These are phyloP conservation scores for Aspergillus flavus DNA, from an alignment of 2,329 filamentous ascomycete species.

Conservation along the genomic window DNA sequence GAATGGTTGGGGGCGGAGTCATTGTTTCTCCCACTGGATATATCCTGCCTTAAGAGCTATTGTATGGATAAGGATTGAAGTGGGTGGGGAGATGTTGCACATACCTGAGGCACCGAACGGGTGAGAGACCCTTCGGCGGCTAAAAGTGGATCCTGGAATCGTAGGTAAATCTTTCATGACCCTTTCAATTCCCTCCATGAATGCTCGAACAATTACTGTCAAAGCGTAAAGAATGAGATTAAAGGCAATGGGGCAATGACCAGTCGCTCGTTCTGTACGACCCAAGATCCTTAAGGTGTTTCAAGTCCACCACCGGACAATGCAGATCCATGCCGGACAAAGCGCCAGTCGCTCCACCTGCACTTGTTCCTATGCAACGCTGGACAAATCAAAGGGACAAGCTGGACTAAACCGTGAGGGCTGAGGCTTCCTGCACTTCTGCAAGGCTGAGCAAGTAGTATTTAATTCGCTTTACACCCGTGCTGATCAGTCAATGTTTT, in stretches of 20 bases:
- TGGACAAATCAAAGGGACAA: background rate
- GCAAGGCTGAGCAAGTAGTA: background rate
- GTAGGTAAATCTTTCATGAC: background rate
- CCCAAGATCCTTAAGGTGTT: background rate
- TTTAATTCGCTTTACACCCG: background rate
- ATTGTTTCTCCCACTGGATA: background rate
- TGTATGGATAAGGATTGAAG: no score
- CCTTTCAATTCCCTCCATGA: background rate
- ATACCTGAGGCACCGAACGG: no score
- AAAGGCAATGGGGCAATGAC: background rate
- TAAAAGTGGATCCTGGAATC: background rate
- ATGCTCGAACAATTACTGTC: background rate
- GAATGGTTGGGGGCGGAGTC: background rate
- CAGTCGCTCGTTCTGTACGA: background rate
- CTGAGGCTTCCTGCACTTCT: background rate
- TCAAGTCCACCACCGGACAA: background rate
- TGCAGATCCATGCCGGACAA: conserved; percentile 4
- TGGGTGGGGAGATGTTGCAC: background rate
- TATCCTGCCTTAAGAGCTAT: background rate
- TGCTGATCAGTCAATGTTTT: background rate
- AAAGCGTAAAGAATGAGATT: background rate
- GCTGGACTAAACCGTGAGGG: background rate
- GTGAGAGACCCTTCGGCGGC: background rate
- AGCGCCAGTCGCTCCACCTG: background rate
- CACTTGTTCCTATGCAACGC: background rate